Conservation (phyloP, 2,329 filamentous ascomycete species). For the Colletotrichum plurivorum region DNA sequence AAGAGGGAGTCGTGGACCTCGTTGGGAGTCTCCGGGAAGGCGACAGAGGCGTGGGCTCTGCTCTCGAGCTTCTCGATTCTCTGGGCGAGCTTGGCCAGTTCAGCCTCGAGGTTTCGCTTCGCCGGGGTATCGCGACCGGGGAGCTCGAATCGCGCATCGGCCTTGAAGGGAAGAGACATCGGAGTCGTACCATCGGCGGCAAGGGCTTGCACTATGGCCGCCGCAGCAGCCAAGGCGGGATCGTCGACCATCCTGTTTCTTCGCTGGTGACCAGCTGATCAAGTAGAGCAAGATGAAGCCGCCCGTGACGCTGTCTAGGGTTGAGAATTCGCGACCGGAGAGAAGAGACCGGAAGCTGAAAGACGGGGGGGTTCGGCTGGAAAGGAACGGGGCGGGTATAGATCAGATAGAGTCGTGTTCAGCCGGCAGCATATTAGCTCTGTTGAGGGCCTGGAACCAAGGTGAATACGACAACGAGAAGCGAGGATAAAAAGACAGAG, state of each 20-base stretch:
- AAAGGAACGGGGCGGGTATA: slow-evolving; percentile 30
- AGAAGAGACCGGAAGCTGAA: slow-evolving; percentile 7
- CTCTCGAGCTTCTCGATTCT: slow-evolving; percentile 88
- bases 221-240: slow-evolving; percentile 66
- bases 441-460: slow-evolving; percentile 37
- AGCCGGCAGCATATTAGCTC: slow-evolving; percentile 40
- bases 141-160: slow-evolving; percentile 71
- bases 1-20: slow-evolving; percentile 78
- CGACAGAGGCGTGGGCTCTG: slow-evolving; percentile 74
- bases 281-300: slow-evolving; percentile 8
- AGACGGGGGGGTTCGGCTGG: background rate
- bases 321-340: slow-evolving; percentile 5
- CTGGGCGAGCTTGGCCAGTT: slow-evolving; percentile 83
- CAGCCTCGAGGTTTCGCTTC: slow-evolving; percentile 85
- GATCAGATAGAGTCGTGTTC: slow-evolving; percentile 36
- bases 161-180: slow-evolving; percentile 55
- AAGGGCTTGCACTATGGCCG: slow-evolving; percentile 67
- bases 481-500: slow-evolving; percentile 8
- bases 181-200: slow-evolving; percentile 60
- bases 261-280: slow-evolving; percentile 10
- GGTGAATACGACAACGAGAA: slow-evolving; percentile 29
- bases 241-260: slow-evolving; percentile 66
- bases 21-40: slow-evolving; percentile 85
- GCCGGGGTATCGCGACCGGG: slow-evolving; percentile 82
- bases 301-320: slow-evolving; percentile 10